Percentiles rank a stretch among this genome's conserved stretches.
Conservation (phyloP, 352 stramenopile species). For the Pythium plurisporium region DNA sequence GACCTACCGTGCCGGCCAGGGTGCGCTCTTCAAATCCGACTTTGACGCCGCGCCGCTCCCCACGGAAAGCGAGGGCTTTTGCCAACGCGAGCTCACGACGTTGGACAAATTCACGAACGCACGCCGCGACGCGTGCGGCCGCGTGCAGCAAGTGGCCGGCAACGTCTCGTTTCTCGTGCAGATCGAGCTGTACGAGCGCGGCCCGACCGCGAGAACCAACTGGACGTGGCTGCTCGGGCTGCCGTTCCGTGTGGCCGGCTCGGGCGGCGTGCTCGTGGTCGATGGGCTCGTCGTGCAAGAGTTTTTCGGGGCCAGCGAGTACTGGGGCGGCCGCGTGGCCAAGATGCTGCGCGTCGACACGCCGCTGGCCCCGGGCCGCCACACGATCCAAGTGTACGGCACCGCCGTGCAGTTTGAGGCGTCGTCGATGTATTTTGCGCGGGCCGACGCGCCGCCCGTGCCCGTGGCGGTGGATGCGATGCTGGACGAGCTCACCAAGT, state of each 20-base stretch:
- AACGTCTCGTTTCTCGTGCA: conserved; percentile 5
- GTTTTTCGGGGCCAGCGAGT: conserved; percentile 32
- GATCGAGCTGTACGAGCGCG: conserved; percentile 10
- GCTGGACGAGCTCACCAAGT: conserved; percentile 32
- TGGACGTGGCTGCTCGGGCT: conserved; percentile 60
- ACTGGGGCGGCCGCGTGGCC: conserved; percentile 35
- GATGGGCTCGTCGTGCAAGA: conserved; percentile 48
- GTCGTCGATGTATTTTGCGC: conserved; percentile 46
- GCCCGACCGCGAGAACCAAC: conserved; percentile 18
- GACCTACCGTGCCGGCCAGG: conserved; percentile 41
- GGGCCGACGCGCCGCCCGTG: conserved; percentile 25
- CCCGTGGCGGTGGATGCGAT: conserved; percentile 24
- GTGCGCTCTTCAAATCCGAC: conserved; percentile 29
- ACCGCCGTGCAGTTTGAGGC: conserved; percentile 37
- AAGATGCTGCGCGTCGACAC: conserved; percentile 43
- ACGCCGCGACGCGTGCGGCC: conserved; percentile 44
- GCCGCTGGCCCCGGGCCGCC: conserved; percentile 31
- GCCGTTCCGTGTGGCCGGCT: conserved; percentile 46
- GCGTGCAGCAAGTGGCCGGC: conserved; percentile 28
- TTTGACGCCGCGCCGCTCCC: conserved; percentile 37
- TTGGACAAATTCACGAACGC: conserved; percentile 41
- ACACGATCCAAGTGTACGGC: conserved; percentile 46
- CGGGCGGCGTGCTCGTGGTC: conserved; percentile 36
- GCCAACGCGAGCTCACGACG: conserved; percentile 36
- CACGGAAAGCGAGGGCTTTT: conserved; percentile 52